Base-by-base conservation (phyloP, 2,329 filamentous ascomycete species). In the Lasiodiplodia gonubiensis region DNA sequence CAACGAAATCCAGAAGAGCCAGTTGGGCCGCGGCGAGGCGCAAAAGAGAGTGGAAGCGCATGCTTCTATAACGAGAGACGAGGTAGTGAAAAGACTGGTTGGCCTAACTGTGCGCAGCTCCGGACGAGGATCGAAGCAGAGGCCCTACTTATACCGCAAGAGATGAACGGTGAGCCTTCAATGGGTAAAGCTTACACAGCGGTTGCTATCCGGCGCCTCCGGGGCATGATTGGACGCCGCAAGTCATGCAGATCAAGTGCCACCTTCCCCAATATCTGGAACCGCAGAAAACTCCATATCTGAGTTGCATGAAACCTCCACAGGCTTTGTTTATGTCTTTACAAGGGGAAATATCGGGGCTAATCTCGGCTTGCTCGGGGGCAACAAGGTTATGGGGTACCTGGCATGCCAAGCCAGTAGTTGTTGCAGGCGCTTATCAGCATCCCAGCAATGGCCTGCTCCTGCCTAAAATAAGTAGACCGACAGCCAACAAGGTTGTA, bases 401-500 rank as follows among this genome's bases (percentile, higher is more conserved):
- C 57, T 61, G 16, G 39, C 39, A 61, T 16, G 57, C 39, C 57
- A 49, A 61, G 57, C 42, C 57, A 42, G 42, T 10, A 27, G 54
- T 14, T 12, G 35, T 18, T 16, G 12, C n/a, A 21, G 6, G 21
- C n/a, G 33, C 54, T 46, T 59, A 59, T 59, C 54, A 59, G 5
- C 33, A 59, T 42, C 54, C 54, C 54, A n/a, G 54, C 8, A 37
- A n/a, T 5, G 21, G 14, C 12, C 39, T 48, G 25, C 42, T 49
- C 42, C 57, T 61, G 35, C 23, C 57, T 35, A 49, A 49, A 59
- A 46, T 25, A 59, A 61, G 39, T 27, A 48, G 23, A 14, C 2
- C 14, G 7, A 23, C 39, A 61, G 57, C 35, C 57, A 35, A 37
- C 14, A 42, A 33, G 27, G 42, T 6, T 35, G 57, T 11, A 25